A percentile compares a stretch with the other conserved stretches of the same genome.
phyloP scores from a whole-genome alignment of 495 filamentous ascomycete species.

The Aspergillus indologenus region DNA sequence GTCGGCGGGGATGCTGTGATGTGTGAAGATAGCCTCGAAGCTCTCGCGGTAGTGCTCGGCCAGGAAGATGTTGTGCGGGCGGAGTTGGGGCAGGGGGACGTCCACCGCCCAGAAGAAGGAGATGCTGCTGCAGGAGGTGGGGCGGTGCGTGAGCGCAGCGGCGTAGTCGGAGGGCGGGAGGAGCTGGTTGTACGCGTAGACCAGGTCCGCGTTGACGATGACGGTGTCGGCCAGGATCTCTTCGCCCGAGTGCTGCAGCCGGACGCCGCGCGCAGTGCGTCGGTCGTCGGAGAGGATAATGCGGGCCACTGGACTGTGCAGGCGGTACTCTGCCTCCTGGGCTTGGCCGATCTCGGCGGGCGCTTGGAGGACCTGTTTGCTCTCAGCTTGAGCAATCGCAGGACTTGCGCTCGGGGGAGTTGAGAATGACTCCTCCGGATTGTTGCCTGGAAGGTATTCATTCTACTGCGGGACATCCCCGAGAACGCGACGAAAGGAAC shows the following conservation, averaged over 20 bases:
- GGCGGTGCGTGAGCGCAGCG: slow-evolving; percentile 41
- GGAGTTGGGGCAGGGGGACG: slow-evolving; percentile 48
- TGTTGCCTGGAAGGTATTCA: too few relatives aligned
- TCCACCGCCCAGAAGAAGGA: slow-evolving; percentile 78
- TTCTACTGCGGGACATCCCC: too few relatives aligned
- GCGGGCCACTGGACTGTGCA: too few relatives aligned
- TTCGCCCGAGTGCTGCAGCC: slow-evolving; percentile 48
- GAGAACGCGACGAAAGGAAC: too few relatives aligned
- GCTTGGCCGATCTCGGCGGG: too few relatives aligned
- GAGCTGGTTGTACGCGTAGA: slow-evolving; percentile 67
- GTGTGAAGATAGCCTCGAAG: slow-evolving; percentile 71
- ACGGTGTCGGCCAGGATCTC: slow-evolving; percentile 55
- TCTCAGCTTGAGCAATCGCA: too few relatives aligned
- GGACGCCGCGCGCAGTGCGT: slow-evolving; percentile 50
- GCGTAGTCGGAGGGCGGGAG: slow-evolving; percentile 48
- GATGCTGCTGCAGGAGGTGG: slow-evolving; percentile 64
- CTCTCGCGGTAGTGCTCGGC: slow-evolving; percentile 65
- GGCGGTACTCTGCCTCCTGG: too few relatives aligned
- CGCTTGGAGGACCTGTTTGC: too few relatives aligned
- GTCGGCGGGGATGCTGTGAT: slow-evolving; percentile 57
- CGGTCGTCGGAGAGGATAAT: slow-evolving; percentile 46
- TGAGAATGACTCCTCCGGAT: too few relatives aligned
- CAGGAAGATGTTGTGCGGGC: slow-evolving; percentile 71
- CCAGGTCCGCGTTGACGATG: slow-evolving; percentile 65
- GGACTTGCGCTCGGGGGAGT: too few relatives aligned